Base-by-base conservation (phyloP, 2,329 filamentous ascomycete genomes). In the Fusarium veterinarium region DNA sequence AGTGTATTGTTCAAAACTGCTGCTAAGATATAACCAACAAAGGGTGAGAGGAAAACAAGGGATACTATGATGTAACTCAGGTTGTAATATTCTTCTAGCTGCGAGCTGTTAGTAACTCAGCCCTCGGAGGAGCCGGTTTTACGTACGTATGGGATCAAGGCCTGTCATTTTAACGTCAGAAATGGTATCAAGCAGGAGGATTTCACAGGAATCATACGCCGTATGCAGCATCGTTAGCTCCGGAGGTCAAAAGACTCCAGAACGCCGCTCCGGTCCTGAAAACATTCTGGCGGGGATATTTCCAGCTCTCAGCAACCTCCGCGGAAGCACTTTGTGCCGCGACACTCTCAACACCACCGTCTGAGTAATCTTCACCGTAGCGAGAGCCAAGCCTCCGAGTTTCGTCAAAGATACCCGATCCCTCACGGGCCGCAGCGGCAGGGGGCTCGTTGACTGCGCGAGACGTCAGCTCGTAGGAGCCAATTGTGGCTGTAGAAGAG, bases 21-120 rank as follows among this genome's bases (percentile, higher is more conserved):
- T 0, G 90, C 89, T 4, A 87, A 75, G 20, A 88, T 86, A 79
- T 92, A 93, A 37, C 91, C 91, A 4, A 88, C 82, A 41, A 92
- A 89, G 0, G 91, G 90, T 0, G 90, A 87, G 6, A 93, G 83
- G 77, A 93, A 93, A 41, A 92, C 82, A 1, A 92, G 84, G 0
- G 91, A 92, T 7, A 93, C 86, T 57, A 91, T 81, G 3, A 88
- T 84, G 78, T 92, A 92, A 33, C 81, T 84, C 45, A 92, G 82
- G 53, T 83, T 60, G 80, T 93, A 93, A 82, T 92, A 91, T 28
- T 66, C 38, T 56, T 79, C 78, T 20, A 80, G 61, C 76, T 79
- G 52, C 23, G 11, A 38, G 2, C 14, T 11, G 14, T 72, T 16
- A 64, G 65, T 19, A 23, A 10, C 3, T 12, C 30, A 30, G n/a